These are phyloP conservation scores for Phytopythium oedochilum DNA, from an alignment of 352 stramenopile species.

Conservation along the genomic window DNA sequence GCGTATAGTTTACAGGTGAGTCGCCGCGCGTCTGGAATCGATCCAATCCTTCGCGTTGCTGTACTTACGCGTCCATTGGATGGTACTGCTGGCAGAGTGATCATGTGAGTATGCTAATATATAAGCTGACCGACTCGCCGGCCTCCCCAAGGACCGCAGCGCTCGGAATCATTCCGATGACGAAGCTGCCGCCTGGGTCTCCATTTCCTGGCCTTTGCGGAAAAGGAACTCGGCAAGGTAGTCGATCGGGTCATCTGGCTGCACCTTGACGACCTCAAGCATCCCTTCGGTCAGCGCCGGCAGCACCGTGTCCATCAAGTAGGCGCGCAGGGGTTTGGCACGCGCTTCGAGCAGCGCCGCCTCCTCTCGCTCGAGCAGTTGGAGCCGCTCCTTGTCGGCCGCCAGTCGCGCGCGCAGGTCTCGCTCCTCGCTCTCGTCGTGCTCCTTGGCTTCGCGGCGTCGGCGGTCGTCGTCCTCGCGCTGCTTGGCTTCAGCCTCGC, in stretches of 20 bases:
- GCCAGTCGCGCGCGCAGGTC: conserved; percentile 36
- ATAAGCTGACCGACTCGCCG: neutral
- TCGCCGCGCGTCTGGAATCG: neutral
- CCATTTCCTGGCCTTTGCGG: conserved; percentile 63
- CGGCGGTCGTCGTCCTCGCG: conserved; percentile 35
- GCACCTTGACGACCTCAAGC: conserved; percentile 84
- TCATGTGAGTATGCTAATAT: neutral
- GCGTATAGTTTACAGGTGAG: neutral
- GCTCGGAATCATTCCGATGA: neutral
- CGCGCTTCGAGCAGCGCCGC: conserved; percentile 71
- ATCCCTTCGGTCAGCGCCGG: conserved; percentile 81
- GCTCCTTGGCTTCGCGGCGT: conserved; percentile 30
- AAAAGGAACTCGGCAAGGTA: conserved; percentile 88
- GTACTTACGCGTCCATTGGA: neutral
- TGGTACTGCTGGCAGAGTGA: neutral
- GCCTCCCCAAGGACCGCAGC: neutral
- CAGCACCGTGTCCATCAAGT: conserved; percentile 84
- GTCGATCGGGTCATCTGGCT: conserved; percentile 84
- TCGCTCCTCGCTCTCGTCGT: conserved; percentile 48
- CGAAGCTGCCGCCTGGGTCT: conserved; percentile 11
- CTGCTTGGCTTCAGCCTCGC: conserved; percentile 38
- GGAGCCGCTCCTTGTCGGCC: conserved; percentile 56
- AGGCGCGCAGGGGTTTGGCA: conserved; percentile 74
- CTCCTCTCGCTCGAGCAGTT: conserved; percentile 76
- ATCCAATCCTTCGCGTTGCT: neutral